phyloP scores from a whole-genome alignment of 768 basidiomycete species.

The Lactarius psammicola region DNA sequence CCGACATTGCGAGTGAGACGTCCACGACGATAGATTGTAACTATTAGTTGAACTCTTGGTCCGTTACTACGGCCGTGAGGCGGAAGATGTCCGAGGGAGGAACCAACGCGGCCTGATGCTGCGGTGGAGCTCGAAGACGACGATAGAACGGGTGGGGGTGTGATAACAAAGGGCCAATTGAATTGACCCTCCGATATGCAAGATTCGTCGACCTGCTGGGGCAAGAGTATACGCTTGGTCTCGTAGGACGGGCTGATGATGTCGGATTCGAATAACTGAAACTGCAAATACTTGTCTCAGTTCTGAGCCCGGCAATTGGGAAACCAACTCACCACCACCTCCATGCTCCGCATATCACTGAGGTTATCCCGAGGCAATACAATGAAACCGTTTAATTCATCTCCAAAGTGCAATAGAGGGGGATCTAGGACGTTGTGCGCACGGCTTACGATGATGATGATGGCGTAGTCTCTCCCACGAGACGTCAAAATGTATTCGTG shows the following conservation, averaged over 20 bases:
- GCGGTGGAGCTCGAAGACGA: no score
- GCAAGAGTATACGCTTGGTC: neutral
- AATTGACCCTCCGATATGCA: neutral
- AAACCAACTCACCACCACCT: slow-evolving; percentile 21
- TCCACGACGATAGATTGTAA: slow-evolving; percentile 17
- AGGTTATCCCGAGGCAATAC: slow-evolving; percentile 9
- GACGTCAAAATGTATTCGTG: slow-evolving; percentile 13
- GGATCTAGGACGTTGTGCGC: neutral
- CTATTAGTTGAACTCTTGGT: slow-evolving; percentile 10
- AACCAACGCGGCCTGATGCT: neutral
- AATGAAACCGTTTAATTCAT: slow-evolving; percentile 17
- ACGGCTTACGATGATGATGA: slow-evolving; percentile 14
- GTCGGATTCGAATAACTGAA: slow-evolving; percentile 14
- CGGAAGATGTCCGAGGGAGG: neutral
- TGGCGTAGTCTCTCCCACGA: slow-evolving; percentile 21
- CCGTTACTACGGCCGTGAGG: neutral
- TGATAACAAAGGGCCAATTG: slow-evolving; percentile 19
- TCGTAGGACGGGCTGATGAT: neutral
- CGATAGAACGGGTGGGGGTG: neutral
- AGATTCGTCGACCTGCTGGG: slow-evolving; percentile 11
- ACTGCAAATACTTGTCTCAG: slow-evolving; percentile 6
- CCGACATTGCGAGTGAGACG: slow-evolving; percentile 8
- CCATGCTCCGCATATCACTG: slow-evolving; percentile 12
- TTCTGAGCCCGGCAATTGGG: no score
- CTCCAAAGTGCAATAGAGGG: slow-evolving; percentile 18